phyloP scores from a whole-genome alignment of 305 asterid species.

The Andrographis paniculata region DNA sequence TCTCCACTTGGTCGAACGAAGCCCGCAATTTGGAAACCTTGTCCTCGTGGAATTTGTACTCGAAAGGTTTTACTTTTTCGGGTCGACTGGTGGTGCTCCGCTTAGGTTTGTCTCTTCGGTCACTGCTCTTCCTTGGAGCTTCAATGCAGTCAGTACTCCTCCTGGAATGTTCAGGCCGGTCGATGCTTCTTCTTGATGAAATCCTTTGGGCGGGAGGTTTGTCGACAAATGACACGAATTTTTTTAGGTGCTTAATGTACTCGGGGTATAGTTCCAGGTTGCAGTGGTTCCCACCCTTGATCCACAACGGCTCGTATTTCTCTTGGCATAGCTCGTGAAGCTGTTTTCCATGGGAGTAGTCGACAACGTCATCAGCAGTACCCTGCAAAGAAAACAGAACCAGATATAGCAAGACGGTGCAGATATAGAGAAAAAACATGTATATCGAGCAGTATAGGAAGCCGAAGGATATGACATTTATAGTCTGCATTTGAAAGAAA shows the following conservation, averaged over 20 bases:
- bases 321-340: slow-evolving; percentile 70
- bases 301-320: slow-evolving; percentile 88
- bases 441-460: slow-evolving; percentile 3
- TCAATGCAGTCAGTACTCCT: slow-evolving; percentile 59
- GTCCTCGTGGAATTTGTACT: slow-evolving; percentile 55
- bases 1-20: slow-evolving; percentile 57
- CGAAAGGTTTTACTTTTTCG: slow-evolving; percentile 41
- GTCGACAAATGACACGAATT: slow-evolving; percentile 57
- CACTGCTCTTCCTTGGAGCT: slow-evolving; percentile 77
- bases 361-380: slow-evolving; percentile 87
- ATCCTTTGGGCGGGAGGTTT: slow-evolving; percentile 60
- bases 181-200: slow-evolving; percentile 54
- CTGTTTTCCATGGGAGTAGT: slow-evolving; percentile 92
- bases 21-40: slow-evolving; percentile 52
- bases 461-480: background rate
- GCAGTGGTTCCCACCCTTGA: slow-evolving; percentile 92
- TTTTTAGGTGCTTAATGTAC: slow-evolving; percentile 75
- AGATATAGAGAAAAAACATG: background rate
- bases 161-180: slow-evolving; percentile 58
- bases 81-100: slow-evolving; percentile 53
- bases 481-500: background rate
- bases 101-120: slow-evolving; percentile 79
- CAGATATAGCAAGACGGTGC: too few species aligned
- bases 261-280: slow-evolving; percentile 84
- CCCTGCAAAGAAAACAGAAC: slow-evolving; percentile 57